A percentile compares a stretch with the other conserved stretches of the same genome.
Evolutionary conservation across 306 rosid genomes (phyloP).

Genomic region (Albizia julibrissin): DNA sequence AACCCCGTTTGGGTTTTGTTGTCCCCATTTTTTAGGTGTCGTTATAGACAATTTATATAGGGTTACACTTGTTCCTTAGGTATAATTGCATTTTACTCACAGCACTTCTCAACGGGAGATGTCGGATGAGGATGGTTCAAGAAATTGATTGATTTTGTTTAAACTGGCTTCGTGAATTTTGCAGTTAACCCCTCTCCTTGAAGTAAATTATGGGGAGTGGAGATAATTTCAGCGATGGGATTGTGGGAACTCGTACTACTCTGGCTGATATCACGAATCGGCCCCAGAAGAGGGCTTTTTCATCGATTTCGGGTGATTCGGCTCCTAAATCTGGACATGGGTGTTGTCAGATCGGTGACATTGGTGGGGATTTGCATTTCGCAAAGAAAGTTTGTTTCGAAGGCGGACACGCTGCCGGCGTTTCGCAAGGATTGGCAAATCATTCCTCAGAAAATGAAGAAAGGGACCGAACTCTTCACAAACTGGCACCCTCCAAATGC

Average conservation of each 20-base stretch:
- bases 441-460: slow-evolving; percentile 34
- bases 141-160: not conserved
- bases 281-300: slow-evolving; percentile 51
- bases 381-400: slow-evolving; percentile 42
- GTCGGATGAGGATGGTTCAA: not conserved
- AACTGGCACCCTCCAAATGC: slow-evolving; percentile 32
- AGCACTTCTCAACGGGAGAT: not conserved
- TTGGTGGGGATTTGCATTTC: slow-evolving; percentile 27
- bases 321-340: slow-evolving; percentile 37
- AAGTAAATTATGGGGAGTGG: slow-evolving; percentile 43
- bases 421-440: slow-evolving; percentile 25
- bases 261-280: slow-evolving; percentile 67
- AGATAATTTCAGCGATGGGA: slow-evolving; percentile 44
- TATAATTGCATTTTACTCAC: not conserved
- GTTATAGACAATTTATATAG: not conserved
- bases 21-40: not conserved
- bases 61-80: not conserved
- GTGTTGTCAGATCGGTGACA: slow-evolving; percentile 9
- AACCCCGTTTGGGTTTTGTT: not conserved
- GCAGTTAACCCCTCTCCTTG: not conserved
- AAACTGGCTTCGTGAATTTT: not conserved
- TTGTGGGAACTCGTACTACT: slow-evolving; percentile 49
- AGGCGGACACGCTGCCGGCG: slow-evolving; percentile 25
- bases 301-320: slow-evolving; percentile 43
- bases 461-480: slow-evolving; percentile 21